Conservation (phyloP, 2,329 filamentous ascomycete genomes). For the Claviceps arundinis region DNA sequence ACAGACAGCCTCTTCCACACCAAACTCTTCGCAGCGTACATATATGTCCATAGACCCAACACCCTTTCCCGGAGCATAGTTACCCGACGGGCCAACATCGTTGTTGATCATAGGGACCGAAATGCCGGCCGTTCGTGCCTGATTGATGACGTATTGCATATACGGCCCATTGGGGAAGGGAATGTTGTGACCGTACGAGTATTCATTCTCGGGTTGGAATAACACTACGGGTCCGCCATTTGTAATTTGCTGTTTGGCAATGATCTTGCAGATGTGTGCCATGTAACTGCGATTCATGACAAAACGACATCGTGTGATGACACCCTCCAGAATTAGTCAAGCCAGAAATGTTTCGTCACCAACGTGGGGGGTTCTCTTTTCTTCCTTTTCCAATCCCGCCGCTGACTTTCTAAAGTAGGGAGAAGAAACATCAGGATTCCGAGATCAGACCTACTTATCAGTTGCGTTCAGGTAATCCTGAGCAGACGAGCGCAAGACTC, state of each 20-base stretch:
- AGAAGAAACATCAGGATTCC: background rate
- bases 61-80: constrained; percentile 51
- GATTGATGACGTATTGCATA: constrained; percentile 56
- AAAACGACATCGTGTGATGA: background rate
- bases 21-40: constrained; percentile 10
- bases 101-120: constrained; percentile 65
- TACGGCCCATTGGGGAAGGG: constrained; percentile 54
- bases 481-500: constrained; percentile 47
- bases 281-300: constrained; percentile 35
- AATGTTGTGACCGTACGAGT: constrained; percentile 38
- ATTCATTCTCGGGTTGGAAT: constrained; percentile 74
- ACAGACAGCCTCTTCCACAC: background rate
- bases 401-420: background rate
- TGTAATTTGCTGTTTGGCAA: constrained; percentile 67
- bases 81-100: constrained; percentile 47
- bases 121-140: constrained; percentile 54
- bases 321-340: background rate
- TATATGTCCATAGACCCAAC: constrained; percentile 46
- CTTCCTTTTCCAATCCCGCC: no score
- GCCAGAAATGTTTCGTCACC: background rate
- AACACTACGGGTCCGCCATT: constrained; percentile 71
- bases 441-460: constrained; percentile 37
- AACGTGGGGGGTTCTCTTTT: background rate
- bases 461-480: constrained; percentile 52
- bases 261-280: constrained; percentile 45